A percentile compares a stretch with the other conserved stretches of the same genome.
These are phyloP conservation scores for Antitrichia curtipendula DNA, from an alignment of 225 moss, liverwort and hornwort genomes.

Conservation along the genomic window DNA sequence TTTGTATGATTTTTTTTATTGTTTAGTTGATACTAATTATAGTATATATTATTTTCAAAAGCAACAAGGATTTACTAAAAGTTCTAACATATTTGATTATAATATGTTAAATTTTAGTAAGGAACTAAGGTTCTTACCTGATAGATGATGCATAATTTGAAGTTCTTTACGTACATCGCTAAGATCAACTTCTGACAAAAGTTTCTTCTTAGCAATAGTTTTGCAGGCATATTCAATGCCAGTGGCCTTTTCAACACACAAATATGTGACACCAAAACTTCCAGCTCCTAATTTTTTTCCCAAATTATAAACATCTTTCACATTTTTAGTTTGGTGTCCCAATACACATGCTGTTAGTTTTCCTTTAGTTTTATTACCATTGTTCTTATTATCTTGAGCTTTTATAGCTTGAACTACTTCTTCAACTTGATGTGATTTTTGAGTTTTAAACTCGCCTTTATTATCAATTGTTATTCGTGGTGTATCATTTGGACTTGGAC, in stretches of 20 bases:
- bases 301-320: conserved; percentile 12
- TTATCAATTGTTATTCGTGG: background rate
- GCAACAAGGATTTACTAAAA: background rate
- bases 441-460: background rate
- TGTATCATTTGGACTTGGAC: background rate
- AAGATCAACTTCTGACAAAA: conserved; percentile 6
- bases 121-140: too few relatives aligned
- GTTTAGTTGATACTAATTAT: too few relatives aligned
- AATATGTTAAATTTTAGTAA: too few relatives aligned
- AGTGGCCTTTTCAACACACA: conserved; percentile 24
- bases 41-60: background rate
- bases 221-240: conserved; percentile 36
- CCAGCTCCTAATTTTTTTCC: conserved; percentile 30
- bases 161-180: conserved; percentile 21
- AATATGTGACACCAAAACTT: conserved; percentile 23
- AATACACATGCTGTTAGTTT: conserved; percentile 17
- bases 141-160: conserved; percentile 50
- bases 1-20: too few relatives aligned
- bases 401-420: conserved; percentile 26
- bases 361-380: background rate
- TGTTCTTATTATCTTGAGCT: background rate
- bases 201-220: conserved; percentile 37
- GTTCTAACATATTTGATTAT: fast-evolving
- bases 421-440: conserved; percentile 42
- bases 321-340: conserved; percentile 6